Evolutionary conservation across 2,329 filamentous ascomycete genomes (phyloP).

Genomic region (Fusarium piperis): DNA sequence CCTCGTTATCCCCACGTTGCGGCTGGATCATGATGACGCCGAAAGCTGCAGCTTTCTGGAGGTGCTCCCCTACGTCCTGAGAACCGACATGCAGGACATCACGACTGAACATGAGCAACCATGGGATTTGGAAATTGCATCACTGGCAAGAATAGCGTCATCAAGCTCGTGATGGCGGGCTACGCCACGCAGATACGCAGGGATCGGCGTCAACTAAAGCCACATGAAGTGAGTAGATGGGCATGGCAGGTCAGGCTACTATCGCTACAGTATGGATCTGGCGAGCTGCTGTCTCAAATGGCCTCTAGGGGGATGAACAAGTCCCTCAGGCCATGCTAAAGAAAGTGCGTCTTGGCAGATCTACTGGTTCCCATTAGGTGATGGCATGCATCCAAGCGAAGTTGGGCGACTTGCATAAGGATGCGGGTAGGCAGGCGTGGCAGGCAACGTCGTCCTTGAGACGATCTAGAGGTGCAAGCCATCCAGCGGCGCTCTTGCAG

Average conservation of each 20-base stretch:
- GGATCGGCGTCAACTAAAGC: conserved; percentile 11
- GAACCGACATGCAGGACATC: neutral
- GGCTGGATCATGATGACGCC: neutral
- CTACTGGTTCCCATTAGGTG: neutral
- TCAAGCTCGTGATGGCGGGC: neutral
- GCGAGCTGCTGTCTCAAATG: conserved; percentile 15
- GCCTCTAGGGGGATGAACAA: neutral
- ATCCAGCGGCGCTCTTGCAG: neutral
- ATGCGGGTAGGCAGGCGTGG: neutral
- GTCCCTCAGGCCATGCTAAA: neutral
- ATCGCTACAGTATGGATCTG: neutral
- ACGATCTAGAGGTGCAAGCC: neutral
- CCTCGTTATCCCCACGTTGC: neutral
- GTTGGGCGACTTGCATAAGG: conserved; percentile 2
- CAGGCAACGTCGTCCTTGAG: neutral
- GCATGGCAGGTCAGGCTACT: neutral
- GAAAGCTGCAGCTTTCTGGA: neutral
- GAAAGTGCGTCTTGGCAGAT: conserved; percentile 13
- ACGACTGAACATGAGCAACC: neutral
- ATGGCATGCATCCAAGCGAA: conserved; percentile 24
- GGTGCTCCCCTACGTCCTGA: neutral
- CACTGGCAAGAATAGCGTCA: conserved; percentile 8
- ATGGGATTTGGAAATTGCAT: conserved; percentile 25
- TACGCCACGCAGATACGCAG: neutral
- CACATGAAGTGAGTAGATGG: conserved; percentile 13